Evolutionary conservation across 2,329 filamentous ascomycete species (phyloP).

Genomic region (Penicillium glabrum): DNA sequence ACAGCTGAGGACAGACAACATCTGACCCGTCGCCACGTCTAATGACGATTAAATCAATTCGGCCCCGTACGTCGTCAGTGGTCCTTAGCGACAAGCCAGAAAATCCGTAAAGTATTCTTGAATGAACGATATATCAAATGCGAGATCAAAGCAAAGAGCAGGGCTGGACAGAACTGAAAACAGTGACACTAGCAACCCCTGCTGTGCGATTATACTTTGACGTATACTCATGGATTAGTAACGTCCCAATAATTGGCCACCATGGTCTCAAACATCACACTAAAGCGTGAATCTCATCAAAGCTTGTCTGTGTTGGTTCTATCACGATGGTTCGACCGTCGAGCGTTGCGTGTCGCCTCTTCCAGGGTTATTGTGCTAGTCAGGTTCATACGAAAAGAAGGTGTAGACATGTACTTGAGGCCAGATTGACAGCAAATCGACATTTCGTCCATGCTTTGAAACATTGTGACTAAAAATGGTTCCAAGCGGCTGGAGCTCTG

Average conservation of each 20-base stretch:
- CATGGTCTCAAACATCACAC: not conserved
- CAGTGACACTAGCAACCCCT: slow-evolving; percentile 13
- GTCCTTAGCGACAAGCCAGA: not conserved
- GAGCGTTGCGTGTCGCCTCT: not conserved
- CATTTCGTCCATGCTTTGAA: slow-evolving; percentile 10
- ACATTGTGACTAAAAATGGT: slow-evolving; percentile 13
- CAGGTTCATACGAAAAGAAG: not conserved
- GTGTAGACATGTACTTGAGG: not conserved
- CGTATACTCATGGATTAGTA: not conserved
- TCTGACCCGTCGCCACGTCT: not conserved
- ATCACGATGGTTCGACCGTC: not conserved
- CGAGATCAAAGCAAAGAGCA: slow-evolving; percentile 8
- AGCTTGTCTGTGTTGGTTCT: not conserved
- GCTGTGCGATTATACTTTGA: slow-evolving; percentile 15
- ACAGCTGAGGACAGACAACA: slow-evolving; percentile 13
- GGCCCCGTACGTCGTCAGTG: not conserved
- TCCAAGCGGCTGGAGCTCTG: not conserved
- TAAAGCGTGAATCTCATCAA: not conserved
- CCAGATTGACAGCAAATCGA: not conserved
- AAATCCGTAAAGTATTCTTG: not conserved
- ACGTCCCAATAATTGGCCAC: not conserved
- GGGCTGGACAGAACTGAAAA: slow-evolving; percentile 4
- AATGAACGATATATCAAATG: not conserved
- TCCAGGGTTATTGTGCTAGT: not conserved
- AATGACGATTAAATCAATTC: not conserved